These are phyloP conservation scores for Geotrichum europaeum DNA, from an alignment of 1,139 yeast genomes.

Conservation along the genomic window DNA sequence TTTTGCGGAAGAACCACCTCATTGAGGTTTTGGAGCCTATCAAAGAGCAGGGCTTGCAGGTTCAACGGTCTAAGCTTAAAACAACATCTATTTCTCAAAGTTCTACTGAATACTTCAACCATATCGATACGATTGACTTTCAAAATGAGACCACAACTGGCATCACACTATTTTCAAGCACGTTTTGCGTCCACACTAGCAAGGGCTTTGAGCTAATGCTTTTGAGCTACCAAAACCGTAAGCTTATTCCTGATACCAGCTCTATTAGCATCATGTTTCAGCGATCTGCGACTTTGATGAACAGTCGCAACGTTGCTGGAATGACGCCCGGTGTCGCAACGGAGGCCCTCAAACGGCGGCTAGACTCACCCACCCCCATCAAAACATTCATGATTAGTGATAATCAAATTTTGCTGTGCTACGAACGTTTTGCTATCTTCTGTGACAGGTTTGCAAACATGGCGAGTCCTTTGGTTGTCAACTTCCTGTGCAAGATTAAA, in stretches of 20 bases:
- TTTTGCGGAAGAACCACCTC: slow-evolving; percentile 24
- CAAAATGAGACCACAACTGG: slow-evolving; percentile 32
- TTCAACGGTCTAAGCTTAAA: slow-evolving; percentile 29
- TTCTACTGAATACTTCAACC: slow-evolving; percentile 37
- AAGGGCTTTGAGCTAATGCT: slow-evolving; percentile 66
- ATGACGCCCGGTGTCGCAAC: slow-evolving; percentile 9
- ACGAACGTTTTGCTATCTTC: slow-evolving; percentile 67
- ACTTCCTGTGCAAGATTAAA: slow-evolving; percentile 58
- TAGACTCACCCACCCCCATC: slow-evolving; percentile 43
- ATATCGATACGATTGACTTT: slow-evolving; percentile 32
- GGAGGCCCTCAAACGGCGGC: slow-evolving; percentile 25
- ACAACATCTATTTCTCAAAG: slow-evolving; percentile 17
- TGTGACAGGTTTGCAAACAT: slow-evolving; percentile 62
- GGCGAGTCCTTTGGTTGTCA: slow-evolving; percentile 50
- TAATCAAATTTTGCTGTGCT: slow-evolving; percentile 56
- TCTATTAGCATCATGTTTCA: slow-evolving; percentile 19
- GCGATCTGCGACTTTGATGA: slow-evolving; percentile 22
- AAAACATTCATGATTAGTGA: slow-evolving; percentile 57
- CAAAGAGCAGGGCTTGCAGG: slow-evolving; percentile 41
- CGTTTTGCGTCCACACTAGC: slow-evolving; percentile 57
- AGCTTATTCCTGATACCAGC: slow-evolving; percentile 48
- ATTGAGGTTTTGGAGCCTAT: slow-evolving; percentile 41
- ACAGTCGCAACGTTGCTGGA: slow-evolving; percentile 7
- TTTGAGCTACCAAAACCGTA: slow-evolving; percentile 51
- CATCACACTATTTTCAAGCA: slow-evolving; percentile 38